These are phyloP conservation scores for Rosa persica DNA, from an alignment of 306 rosid species.

Conservation along the genomic window DNA sequence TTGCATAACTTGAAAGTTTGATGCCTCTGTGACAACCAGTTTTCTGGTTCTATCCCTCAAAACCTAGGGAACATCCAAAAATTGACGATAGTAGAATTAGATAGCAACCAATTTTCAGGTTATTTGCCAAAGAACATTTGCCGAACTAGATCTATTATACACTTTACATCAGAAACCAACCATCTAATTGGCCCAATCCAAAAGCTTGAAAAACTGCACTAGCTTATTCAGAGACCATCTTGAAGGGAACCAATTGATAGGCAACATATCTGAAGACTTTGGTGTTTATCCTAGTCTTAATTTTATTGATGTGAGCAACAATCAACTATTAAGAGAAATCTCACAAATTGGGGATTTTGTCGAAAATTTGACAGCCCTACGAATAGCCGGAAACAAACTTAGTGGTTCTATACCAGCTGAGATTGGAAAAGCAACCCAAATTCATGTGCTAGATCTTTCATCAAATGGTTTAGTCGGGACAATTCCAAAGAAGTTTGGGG, in stretches of 20 bases:
- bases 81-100: background rate
- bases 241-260: constrained; percentile 31
- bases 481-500: background rate
- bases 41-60: constrained; percentile 1
- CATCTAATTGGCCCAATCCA: constrained; percentile 27
- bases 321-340: background rate
- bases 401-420: constrained; percentile 10
- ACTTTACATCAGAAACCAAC: background rate
- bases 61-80: background rate
- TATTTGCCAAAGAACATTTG: background rate
- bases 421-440: background rate
- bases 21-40: too few relatives aligned
- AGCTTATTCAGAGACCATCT: constrained; percentile 29
- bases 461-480: background rate
- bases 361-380: background rate
- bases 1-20: too few relatives aligned
- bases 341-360: constrained; percentile 12
- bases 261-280: constrained; percentile 35
- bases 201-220: constrained; percentile 33
- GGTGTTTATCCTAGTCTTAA: constrained; percentile 38
- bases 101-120: constrained; percentile 8
- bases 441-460: background rate
- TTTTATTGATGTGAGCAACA: constrained; percentile 35
- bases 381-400: constrained; percentile 1
- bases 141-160: background rate